Conservation (phyloP, 2,329 filamentous ascomycete species). For the Thielaviopsis populi region DNA sequence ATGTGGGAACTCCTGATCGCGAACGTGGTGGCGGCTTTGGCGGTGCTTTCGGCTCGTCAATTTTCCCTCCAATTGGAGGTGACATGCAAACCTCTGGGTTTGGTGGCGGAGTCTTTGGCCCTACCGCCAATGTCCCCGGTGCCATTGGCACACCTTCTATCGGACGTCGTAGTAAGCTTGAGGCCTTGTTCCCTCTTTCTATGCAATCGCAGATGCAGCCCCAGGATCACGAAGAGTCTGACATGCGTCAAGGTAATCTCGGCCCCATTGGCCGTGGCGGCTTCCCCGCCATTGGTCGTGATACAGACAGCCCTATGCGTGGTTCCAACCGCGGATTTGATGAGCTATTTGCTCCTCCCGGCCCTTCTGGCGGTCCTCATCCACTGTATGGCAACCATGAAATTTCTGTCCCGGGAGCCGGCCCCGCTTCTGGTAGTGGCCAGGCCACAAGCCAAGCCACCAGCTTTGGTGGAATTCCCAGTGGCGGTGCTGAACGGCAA, state of each 20-base stretch:
- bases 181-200: constrained; percentile 70
- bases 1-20: constrained; percentile 52
- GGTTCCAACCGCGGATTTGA: constrained; percentile 40
- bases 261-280: constrained; percentile 51
- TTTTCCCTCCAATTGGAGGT: constrained; percentile 57
- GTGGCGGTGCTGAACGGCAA: constrained; percentile 30
- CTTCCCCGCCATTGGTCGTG: constrained; percentile 39
- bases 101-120: constrained; percentile 56
- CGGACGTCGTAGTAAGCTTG: constrained; percentile 65
- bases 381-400: constrained; percentile 21
- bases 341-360: constrained; percentile 32
- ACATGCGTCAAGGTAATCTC: constrained; percentile 48
- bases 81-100: constrained; percentile 61
- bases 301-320: constrained; percentile 45
- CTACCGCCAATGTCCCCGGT: constrained; percentile 33
- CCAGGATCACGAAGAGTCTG: constrained; percentile 53
- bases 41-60: constrained; percentile 58
- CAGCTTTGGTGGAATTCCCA: constrained; percentile 4
- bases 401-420: constrained; percentile 20
- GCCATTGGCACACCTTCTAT: constrained; percentile 47
- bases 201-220: constrained; percentile 86
- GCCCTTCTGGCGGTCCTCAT: constrained; percentile 22
- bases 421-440: neutral
- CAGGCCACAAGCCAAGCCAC: constrained; percentile 1
- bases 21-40: constrained; percentile 39